phyloP scores from a whole-genome alignment of 257 asterid species.

The Ophiorrhiza pumila region DNA sequence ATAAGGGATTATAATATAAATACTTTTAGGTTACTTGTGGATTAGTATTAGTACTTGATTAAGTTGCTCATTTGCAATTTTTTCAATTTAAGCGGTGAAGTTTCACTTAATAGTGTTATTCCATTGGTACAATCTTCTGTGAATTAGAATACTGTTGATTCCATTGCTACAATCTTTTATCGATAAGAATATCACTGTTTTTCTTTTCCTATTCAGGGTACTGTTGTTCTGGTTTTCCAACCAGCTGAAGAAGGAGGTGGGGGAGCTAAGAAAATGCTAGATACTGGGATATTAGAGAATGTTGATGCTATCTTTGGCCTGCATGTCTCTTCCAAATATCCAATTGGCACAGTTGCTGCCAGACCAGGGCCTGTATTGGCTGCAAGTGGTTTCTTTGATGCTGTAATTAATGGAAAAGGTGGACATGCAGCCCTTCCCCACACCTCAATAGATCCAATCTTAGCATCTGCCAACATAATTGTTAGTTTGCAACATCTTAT shows the following conservation, averaged over 20 bases:
- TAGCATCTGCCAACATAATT: slow-evolving; percentile 52
- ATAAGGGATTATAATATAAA: background rate
- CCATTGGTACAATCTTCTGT: background rate
- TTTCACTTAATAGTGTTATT: background rate
- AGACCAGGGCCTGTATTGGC: slow-evolving; percentile 57
- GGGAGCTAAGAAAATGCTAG: slow-evolving; percentile 65
- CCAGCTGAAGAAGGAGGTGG: slow-evolving; percentile 82
- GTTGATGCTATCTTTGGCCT: slow-evolving; percentile 65
- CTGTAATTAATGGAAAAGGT: slow-evolving; percentile 56
- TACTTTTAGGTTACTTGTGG: background rate
- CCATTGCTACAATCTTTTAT: background rate
- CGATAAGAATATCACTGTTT: background rate
- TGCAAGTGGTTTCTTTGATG: slow-evolving; percentile 60
- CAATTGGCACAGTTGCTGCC: slow-evolving; percentile 38
- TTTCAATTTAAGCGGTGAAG: background rate
- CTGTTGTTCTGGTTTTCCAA: slow-evolving; percentile 61
- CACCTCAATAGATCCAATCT: slow-evolving; percentile 51
- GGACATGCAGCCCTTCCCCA: slow-evolving; percentile 80
- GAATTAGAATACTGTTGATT: background rate
- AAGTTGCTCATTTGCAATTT: background rate
- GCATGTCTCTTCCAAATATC: slow-evolving; percentile 37
- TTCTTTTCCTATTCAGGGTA: slow-evolving; percentile 45
- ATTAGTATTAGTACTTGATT: background rate
- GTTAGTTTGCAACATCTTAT: slow-evolving; percentile 63
- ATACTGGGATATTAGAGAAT: slow-evolving; percentile 46